Conservation (phyloP, 345 rosid genomes). For the Barbarea vulgaris region DNA sequence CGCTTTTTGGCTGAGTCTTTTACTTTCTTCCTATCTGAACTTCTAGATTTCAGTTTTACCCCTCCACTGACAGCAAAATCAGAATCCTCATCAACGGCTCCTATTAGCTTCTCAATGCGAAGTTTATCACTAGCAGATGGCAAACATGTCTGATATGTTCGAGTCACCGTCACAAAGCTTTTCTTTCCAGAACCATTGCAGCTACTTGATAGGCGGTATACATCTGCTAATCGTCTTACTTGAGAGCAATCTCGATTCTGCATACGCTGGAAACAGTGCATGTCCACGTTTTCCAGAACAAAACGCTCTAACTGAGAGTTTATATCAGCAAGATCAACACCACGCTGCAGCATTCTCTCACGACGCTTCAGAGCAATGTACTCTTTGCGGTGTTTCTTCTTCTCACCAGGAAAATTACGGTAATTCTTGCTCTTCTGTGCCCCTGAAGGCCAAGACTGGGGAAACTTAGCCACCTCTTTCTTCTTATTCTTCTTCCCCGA, state of each 20-base stretch:
- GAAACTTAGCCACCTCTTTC: constrained; percentile 53
- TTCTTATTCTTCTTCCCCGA: constrained; percentile 55
- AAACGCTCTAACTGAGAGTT: constrained; percentile 70
- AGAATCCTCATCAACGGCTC: constrained; percentile 60
- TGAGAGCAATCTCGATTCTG: constrained; percentile 87
- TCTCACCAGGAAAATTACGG: constrained; percentile 78
- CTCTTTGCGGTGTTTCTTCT: constrained; percentile 87
- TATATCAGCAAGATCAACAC: constrained; percentile 76
- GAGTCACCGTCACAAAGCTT: constrained; percentile 78
- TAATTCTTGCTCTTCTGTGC: constrained; percentile 62
- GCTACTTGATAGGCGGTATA: constrained; percentile 64
- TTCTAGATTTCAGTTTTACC: constrained; percentile 41
- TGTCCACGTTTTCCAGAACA: constrained; percentile 63
- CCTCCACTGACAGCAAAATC: constrained; percentile 60
- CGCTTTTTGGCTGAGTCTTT: constrained; percentile 42
- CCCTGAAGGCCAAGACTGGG: constrained; percentile 70
- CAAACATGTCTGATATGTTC: constrained; percentile 76
- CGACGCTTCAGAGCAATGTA: constrained; percentile 73
- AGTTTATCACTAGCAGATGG: constrained; percentile 74
- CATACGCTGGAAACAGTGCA: constrained; percentile 79
- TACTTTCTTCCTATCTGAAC: constrained; percentile 42
- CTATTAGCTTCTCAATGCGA: constrained; percentile 87
- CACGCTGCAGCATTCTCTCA: constrained; percentile 74
- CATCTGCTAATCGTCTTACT: constrained; percentile 81
- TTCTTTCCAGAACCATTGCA: constrained; percentile 85